Percentiles rank a stretch among this genome's conserved stretches.
Evolutionary conservation across 331 rosid genomes (phyloP).

Genomic region (Malus hybrid): DNA sequence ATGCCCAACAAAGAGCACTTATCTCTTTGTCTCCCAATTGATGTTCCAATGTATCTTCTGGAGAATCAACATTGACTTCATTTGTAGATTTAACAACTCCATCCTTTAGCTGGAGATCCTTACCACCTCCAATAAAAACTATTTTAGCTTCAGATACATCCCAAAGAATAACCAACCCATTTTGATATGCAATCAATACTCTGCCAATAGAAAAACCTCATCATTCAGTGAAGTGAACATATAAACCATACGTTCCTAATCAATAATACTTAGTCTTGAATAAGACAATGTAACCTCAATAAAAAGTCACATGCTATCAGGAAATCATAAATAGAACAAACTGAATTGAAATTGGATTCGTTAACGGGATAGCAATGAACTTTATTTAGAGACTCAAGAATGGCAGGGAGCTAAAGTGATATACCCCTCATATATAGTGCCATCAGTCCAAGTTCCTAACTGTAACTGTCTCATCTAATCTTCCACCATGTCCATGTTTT

Average conservation of each 20-base stretch:
- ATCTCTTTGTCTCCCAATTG: conserved; percentile 80
- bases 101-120: conserved; percentile 78
- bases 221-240: conserved; percentile 9
- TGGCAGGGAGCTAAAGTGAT: not conserved
- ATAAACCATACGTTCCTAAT: not conserved
- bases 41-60: conserved; percentile 36
- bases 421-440: not conserved
- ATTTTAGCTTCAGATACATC: conserved; percentile 60
- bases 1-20: conserved; percentile 98
- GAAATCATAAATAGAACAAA: not conserved
- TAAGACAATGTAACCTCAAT: not conserved
- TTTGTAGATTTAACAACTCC: conserved; percentile 38
- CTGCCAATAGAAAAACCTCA: conserved; percentile 21
- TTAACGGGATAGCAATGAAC: not conserved
- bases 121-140: conserved; percentile 79
- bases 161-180: conserved; percentile 81
- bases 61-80: conserved; percentile 27
- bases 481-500: not conserved
- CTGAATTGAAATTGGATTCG: not conserved
- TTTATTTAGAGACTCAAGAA: not conserved
- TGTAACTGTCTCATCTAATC: not conserved
- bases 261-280: not conserved
- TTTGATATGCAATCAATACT: conserved; percentile 76
- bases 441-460: not conserved
- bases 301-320: not conserved